Base-by-base conservation (phyloP, 306 rosid species). In the Cicer judaicum region DNA sequence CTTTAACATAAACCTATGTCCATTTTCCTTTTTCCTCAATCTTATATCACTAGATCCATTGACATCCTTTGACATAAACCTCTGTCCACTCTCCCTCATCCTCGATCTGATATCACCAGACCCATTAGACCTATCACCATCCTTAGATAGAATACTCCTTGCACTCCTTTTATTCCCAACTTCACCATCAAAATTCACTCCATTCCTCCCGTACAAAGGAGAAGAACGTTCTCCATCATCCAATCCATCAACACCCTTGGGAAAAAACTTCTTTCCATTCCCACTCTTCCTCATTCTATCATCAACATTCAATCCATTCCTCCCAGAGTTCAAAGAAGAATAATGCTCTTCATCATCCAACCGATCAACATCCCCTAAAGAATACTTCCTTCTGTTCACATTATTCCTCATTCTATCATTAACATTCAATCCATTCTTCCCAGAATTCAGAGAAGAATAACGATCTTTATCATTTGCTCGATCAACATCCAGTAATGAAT, bases 81-180 rank as follows among this genome's bases (percentile, higher is more conserved):
- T 86, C 50, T 81, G 84, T 72, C 85, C 64, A 62, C 52, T 74
- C 14, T 66, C 80, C 29, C 67, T 78, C 73, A 70, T 76, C 77
- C 81, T 78, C 76, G 76, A 14, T 46, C 70, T 75, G 1, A 82
- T 80, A 75, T 76, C 74, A 68, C 63, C 65, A 36, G 84, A 86
- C 36, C 82, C 76, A 68, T 62, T 65, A 21, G 87, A 88, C 43
- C 84, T 54, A 60, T 77, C 64, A 29, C 55, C 53, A 67, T 69
- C 67, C 49, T 39, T 64, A 21, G 85, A 66, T 13, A 47, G 44
- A 19, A 56, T 15, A 71, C 80, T 87, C 54, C 81, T 84, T 77
- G 83, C 55, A 55, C 50, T 79, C 42, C 68, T 77, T 21, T 68
- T 80, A 71, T 76, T 84, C 80, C 81, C 80, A 72, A 76, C 7